A percentile compares a stretch with the other conserved stretches of the same genome.
phyloP scores from a whole-genome alignment of 1,284 basidiomycete genomes.

The Austropuccinia psidii region DNA sequence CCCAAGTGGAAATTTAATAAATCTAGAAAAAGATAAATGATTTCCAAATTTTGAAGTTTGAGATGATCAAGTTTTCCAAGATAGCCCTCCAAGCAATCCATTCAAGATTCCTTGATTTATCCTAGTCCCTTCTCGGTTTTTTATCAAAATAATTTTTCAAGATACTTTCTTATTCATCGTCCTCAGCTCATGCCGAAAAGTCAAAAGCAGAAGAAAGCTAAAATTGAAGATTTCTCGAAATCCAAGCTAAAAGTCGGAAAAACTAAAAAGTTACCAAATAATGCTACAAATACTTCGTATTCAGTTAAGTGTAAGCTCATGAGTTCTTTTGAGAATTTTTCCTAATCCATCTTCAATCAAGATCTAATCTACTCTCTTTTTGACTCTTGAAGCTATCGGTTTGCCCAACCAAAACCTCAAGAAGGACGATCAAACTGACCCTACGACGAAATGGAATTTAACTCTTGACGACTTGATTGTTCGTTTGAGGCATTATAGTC shows the following conservation, averaged over 20 bases:
- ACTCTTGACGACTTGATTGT: conserved; percentile 69
- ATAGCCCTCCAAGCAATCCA: no score
- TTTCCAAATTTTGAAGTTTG: no score
- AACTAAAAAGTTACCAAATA: conserved; percentile 71
- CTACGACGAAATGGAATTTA: conserved; percentile 67
- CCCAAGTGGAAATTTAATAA: no score
- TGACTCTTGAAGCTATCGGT: conserved; percentile 62
- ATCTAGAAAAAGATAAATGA: no score
- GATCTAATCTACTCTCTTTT: conserved; percentile 37
- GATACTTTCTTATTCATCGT: no score
- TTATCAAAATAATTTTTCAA: no score
- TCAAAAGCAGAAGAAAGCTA: conserved; percentile 74
- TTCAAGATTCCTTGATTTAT: no score
- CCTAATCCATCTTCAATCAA: background rate
- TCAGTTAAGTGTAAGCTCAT: conserved; percentile 35
- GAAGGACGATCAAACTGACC: conserved; percentile 52
- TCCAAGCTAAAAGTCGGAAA: conserved; percentile 92
- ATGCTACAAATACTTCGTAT: conserved; percentile 91
- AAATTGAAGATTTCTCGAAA: conserved; percentile 84
- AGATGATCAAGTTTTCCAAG: no score
- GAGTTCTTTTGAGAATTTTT: no score
- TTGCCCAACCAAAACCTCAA: conserved; percentile 75
- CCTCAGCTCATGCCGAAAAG: conserved; percentile 88
- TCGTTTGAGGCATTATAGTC: conserved; percentile 75
- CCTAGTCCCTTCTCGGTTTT: no score